phyloP scores from a whole-genome alignment of 768 basidiomycete species.

The Mycena rosella region DNA sequence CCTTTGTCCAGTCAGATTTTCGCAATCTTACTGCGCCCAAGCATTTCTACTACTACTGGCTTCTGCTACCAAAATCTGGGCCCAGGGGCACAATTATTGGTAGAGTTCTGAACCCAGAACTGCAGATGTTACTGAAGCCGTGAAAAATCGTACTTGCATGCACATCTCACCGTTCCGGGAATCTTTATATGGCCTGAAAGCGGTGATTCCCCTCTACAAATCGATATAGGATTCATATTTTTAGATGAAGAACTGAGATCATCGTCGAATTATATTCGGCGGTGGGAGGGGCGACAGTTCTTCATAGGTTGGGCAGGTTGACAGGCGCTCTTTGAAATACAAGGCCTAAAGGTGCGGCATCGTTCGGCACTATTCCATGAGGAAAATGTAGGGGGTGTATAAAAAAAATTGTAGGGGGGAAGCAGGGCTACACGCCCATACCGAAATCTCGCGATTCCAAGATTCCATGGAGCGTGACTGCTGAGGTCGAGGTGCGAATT shows the following conservation, averaged over 20 bases:
- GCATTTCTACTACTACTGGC: neutral
- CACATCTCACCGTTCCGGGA: neutral
- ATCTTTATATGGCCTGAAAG: neutral
- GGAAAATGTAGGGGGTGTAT: neutral
- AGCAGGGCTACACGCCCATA: neutral
- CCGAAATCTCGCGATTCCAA: slow-evolving; percentile 10
- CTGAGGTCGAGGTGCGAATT: too few relatives aligned
- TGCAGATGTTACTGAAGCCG: too few relatives aligned
- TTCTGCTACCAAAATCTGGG: too few relatives aligned
- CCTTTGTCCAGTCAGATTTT: slow-evolving; percentile 1
- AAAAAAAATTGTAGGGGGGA: slow-evolving; percentile 6
- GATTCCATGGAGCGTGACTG: too few relatives aligned
- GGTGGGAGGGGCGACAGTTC: neutral
- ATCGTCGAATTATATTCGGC: neutral
- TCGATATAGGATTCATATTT: too few relatives aligned
- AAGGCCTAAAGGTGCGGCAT: neutral
- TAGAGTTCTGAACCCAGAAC: too few relatives aligned
- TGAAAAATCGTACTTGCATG: too few relatives aligned
- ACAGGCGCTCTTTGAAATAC: neutral
- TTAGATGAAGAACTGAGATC: too few relatives aligned
- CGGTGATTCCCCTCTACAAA: too few relatives aligned
- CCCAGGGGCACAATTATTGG: too few relatives aligned
- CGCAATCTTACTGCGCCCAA: neutral
- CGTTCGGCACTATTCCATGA: too few relatives aligned
- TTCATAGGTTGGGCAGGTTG: neutral